Conservation (phyloP, 179 eudicot species). For the Corrigiola litoralis region DNA sequence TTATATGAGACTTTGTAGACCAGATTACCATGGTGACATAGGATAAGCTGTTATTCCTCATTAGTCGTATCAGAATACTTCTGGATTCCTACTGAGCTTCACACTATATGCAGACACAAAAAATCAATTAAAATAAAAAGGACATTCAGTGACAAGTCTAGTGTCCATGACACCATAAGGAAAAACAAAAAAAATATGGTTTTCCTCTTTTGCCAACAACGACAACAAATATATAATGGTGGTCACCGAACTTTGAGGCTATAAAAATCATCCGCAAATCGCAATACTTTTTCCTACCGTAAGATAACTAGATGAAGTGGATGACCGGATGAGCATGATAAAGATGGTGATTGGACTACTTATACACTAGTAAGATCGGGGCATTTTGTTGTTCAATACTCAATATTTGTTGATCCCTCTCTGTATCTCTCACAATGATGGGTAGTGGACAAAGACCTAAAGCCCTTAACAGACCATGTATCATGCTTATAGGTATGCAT, state of each 20-base stretch:
- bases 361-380: neutral
- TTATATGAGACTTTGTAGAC: too few relatives aligned
- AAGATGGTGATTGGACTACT: slow-evolving; percentile 2
- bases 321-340: too few relatives aligned
- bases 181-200: neutral
- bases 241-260: slow-evolving; percentile 1
- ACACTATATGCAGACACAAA: too few relatives aligned
- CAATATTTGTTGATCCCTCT: neutral
- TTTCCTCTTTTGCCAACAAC: slow-evolving; percentile 7
- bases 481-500: slow-evolving; percentile 62
- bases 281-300: neutral
- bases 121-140: neutral
- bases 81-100: too few relatives aligned
- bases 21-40: too few relatives aligned
- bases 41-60: too few relatives aligned
- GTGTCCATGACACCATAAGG: slow-evolving; percentile 7
- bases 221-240: slow-evolving; percentile 12
- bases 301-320: neutral
- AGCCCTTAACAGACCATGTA: slow-evolving; percentile 68
- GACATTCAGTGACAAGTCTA: slow-evolving; percentile 8
- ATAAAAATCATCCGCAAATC: neutral
- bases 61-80: neutral
- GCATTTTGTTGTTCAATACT: neutral
- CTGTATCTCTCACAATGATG: slow-evolving; percentile 15
- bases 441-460: slow-evolving; percentile 32